These are phyloP conservation scores for Ceratocystis colombiana DNA, from an alignment of 2,329 filamentous ascomycete species.

Conservation along the genomic window DNA sequence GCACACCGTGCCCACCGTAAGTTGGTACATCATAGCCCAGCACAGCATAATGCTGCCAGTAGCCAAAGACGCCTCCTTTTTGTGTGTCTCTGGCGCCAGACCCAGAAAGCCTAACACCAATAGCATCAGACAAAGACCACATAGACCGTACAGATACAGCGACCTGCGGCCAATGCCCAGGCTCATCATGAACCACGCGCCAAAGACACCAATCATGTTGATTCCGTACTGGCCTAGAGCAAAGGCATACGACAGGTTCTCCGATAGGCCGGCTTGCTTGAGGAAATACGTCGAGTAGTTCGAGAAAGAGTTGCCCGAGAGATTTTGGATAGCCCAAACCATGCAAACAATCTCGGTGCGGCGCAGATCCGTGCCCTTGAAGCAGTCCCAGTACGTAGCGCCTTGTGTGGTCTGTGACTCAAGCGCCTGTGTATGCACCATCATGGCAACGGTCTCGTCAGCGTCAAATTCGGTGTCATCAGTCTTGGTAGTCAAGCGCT, in stretches of 20 bases:
- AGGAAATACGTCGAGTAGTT: constrained; percentile 57
- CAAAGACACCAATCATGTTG: constrained; percentile 72
- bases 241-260: constrained; percentile 46
- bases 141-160: constrained; percentile 67
- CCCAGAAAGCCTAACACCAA: constrained; percentile 77
- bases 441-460: constrained; percentile 82
- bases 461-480: constrained; percentile 63
- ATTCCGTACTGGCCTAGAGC: constrained; percentile 57
- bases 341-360: constrained; percentile 63
- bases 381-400: constrained; percentile 70
- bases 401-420: constrained; percentile 67
- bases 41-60: constrained; percentile 78
- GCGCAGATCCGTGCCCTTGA: constrained; percentile 65
- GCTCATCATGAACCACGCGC: constrained; percentile 71
- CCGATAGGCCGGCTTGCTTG: constrained; percentile 47
- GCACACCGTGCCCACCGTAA: constrained; percentile 79
- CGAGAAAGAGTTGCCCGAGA: constrained; percentile 54
- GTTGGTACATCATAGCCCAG: constrained; percentile 75
- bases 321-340: constrained; percentile 54
- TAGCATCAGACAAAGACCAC: constrained; percentile 63
- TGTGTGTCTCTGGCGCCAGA: constrained; percentile 53
- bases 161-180: constrained; percentile 62
- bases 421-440: constrained; percentile 76
- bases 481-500: constrained; percentile 53
- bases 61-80: constrained; percentile 55